phyloP scores from a whole-genome alignment of 192 early-diverging fungal species.

The Entomortierella parvispora region DNA sequence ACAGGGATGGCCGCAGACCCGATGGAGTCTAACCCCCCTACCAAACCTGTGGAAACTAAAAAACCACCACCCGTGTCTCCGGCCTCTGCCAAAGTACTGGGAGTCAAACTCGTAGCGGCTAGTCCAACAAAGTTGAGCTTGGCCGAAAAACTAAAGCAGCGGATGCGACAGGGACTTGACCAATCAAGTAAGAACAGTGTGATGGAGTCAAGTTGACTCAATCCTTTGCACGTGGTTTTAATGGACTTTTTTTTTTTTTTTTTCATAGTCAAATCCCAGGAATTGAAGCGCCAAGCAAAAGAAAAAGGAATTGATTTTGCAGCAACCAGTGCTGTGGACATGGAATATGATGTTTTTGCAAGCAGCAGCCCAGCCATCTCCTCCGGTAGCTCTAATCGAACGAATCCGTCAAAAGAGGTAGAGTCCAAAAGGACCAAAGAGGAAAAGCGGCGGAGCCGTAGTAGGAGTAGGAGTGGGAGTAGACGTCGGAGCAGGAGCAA shows the following conservation, averaged over 20 bases:
- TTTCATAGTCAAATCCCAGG: constrained; percentile 12
- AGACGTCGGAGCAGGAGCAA: no score
- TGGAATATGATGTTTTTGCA: no score
- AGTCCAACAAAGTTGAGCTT: constrained; percentile 18
- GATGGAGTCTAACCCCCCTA: neutral
- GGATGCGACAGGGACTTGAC: constrained; percentile 36
- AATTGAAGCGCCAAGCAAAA: constrained; percentile 9
- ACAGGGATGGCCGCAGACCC: constrained; percentile 1
- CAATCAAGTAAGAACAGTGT: constrained; percentile 6
- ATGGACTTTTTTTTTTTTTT: neutral
- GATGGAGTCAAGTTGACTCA: neutral
- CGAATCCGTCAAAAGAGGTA: no score
- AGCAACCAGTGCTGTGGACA: no score
- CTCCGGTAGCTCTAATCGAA: no score
- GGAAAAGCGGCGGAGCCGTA: no score
- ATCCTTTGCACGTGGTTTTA: neutral
- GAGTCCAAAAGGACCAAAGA: no score
- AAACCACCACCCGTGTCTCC: neutral
- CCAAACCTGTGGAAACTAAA: neutral
- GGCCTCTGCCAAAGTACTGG: neutral
- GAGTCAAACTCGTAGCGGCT: neutral
- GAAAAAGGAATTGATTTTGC: neutral
- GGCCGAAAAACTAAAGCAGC: constrained; percentile 30
- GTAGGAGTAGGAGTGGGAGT: no score
- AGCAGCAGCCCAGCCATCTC: no score